Conservation (phyloP, 306 rosid genomes). For the Styphnolobium japonicum region DNA sequence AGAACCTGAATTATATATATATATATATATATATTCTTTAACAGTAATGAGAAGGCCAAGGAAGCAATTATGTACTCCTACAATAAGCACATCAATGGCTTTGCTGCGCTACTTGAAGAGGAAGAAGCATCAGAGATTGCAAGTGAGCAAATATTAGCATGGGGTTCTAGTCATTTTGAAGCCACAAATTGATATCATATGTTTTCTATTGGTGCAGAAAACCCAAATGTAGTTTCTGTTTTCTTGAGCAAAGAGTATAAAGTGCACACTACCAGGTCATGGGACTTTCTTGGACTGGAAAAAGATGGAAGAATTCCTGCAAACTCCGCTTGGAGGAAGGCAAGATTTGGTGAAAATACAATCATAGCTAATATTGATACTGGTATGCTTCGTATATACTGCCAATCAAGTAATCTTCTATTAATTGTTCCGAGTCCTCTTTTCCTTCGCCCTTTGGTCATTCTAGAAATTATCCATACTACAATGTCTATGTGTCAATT, state of each 20-base stretch:
- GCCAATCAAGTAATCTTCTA: no score
- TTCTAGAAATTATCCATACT: neutral
- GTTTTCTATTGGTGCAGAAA: conserved; percentile 1
- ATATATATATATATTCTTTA: neutral
- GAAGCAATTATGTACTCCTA: conserved; percentile 48
- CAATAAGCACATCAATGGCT: conserved; percentile 56
- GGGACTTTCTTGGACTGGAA: conserved; percentile 52
- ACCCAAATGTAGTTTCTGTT: conserved; percentile 47
- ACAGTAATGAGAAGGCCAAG: conserved; percentile 1
- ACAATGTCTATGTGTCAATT: no score
- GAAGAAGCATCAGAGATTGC: conserved; percentile 40
- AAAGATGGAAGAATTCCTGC: neutral
- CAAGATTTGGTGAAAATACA: conserved; percentile 21
- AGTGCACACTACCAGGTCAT: conserved; percentile 55
- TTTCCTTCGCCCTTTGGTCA: neutral
- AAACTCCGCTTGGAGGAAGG: conserved; percentile 22
- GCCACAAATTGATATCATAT: neutral
- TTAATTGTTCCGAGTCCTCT: no score
- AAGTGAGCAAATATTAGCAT: conserved; percentile 29
- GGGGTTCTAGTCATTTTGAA: neutral
- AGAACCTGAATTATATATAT: no score
- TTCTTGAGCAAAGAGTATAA: conserved; percentile 43
- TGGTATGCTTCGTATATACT: neutral
- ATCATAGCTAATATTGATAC: conserved; percentile 33
- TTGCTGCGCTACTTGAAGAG: conserved; percentile 61